Evolutionary conservation across 257 asterid genomes (phyloP).

Genomic region (Fraxinus excelsior): DNA sequence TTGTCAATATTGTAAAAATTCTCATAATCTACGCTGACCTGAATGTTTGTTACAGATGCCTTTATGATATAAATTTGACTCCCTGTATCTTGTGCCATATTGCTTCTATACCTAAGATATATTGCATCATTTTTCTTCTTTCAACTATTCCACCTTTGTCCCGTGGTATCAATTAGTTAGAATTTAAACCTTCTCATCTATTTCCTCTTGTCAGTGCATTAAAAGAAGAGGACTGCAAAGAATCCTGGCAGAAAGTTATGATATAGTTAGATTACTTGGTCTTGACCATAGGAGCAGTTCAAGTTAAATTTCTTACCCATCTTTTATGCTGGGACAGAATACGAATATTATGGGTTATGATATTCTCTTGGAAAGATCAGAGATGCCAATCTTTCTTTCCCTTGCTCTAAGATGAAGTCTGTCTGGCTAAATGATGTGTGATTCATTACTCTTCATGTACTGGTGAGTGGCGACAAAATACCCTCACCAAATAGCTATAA

Average conservation of each 20-base stretch:
- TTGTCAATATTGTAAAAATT: constrained; percentile 7
- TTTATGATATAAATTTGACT: not conserved
- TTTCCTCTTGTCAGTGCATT: constrained; percentile 18
- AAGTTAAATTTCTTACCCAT: not conserved
- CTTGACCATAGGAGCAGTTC: not conserved
- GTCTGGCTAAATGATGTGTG: not conserved
- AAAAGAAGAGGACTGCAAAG: not conserved
- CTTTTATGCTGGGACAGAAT: not conserved
- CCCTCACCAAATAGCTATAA: not conserved
- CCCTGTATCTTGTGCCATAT: not conserved
- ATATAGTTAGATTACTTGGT: not conserved
- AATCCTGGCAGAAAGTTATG: not conserved
- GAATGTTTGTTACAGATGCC: constrained; percentile 6
- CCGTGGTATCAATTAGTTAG: constrained; percentile 7
- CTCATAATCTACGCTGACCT: constrained; percentile 3
- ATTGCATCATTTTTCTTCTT: constrained; percentile 3
- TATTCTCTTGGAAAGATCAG: not conserved
- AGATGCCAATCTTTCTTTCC: not conserved
- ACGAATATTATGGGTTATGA: not conserved
- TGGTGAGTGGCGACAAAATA: not conserved
- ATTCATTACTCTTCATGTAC: not conserved
- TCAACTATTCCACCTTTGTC: not conserved
- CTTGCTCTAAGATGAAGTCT: not conserved
- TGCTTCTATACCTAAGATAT: not conserved
- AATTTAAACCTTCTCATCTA: not conserved